Evolutionary conservation across 306 rosid genomes (phyloP).

Genomic region (Fragaria nilgerrensis): DNA sequence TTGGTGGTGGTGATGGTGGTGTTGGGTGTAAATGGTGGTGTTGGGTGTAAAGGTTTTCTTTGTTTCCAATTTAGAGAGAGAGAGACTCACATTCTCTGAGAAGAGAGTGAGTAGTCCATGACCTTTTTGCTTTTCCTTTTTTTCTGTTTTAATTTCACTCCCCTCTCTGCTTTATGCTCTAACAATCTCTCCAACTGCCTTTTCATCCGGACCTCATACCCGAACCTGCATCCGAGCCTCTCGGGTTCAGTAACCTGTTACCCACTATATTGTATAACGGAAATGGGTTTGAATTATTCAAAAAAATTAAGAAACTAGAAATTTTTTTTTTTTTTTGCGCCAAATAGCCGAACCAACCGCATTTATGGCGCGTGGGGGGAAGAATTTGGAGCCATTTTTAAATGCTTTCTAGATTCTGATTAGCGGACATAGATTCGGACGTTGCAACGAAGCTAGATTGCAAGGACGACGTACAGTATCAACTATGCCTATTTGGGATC

Average conservation of each 20-base stretch:
- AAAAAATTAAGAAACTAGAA: not conserved
- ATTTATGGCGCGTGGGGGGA: not conserved
- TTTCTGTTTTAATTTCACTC: slow-evolving; percentile 7
- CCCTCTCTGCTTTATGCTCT: slow-evolving; percentile 22
- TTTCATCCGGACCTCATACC: slow-evolving; percentile 11
- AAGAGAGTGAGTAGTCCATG: slow-evolving; percentile 20
- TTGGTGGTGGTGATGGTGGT: slow-evolving; percentile 11
- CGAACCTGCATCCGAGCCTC: slow-evolving; percentile 32
- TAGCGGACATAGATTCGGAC: slow-evolving; percentile 8
- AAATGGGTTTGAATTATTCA: not conserved
- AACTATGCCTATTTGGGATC: not conserved
- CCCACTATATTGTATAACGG: not conserved
- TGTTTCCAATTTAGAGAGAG: slow-evolving; percentile 42
- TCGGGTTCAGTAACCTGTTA: not conserved
- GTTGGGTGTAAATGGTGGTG: slow-evolving; percentile 29
- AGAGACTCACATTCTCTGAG: not conserved
- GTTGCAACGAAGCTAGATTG: not conserved
- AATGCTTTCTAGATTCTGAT: not conserved
- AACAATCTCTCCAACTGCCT: slow-evolving; percentile 11
- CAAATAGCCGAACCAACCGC: not conserved
- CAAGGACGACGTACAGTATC: no score
- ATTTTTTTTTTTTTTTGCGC: not conserved
- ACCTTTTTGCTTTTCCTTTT: slow-evolving; percentile 32
- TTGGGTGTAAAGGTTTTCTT: slow-evolving; percentile 48
- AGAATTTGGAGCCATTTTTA: not conserved